phyloP scores from a whole-genome alignment of 1,284 basidiomycete genomes.

The Moniliophthora roreri region DNA sequence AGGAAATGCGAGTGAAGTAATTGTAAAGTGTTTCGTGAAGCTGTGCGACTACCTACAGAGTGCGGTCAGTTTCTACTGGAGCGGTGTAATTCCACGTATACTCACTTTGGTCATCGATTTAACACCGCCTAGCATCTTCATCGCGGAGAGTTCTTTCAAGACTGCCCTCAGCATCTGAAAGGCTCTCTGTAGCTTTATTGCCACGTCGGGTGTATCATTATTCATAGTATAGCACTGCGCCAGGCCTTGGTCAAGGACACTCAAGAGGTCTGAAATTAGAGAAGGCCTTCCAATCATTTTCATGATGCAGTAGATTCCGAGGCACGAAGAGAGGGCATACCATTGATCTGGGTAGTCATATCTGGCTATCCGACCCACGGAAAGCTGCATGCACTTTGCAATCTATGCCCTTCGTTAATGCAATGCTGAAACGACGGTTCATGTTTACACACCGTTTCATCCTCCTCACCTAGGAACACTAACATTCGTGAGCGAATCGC shows the following conservation, averaged over 20 bases:
- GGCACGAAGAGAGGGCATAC: conserved; percentile 33
- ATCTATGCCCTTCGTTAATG: conserved; percentile 46
- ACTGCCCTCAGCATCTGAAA: conserved; percentile 63
- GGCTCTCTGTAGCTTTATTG: conserved; percentile 57
- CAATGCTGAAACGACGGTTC: conserved; percentile 15
- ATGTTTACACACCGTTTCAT: conserved; percentile 56
- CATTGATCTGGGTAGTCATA: conserved; percentile 69
- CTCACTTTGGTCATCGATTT: conserved; percentile 63
- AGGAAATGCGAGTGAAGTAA: conserved; percentile 58
- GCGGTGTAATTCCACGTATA: neutral
- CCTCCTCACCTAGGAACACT: conserved; percentile 65
- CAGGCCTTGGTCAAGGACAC: conserved; percentile 50
- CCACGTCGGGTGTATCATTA: conserved; percentile 40
- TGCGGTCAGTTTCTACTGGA: neutral
- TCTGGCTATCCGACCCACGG: conserved; percentile 70
- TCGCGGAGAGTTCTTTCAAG: conserved; percentile 64
- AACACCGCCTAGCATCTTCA: conserved; percentile 67
- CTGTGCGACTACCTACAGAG: conserved; percentile 52
- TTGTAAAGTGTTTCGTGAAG: conserved; percentile 50
- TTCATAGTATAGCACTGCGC: conserved; percentile 44
- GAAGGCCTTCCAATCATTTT: conserved; percentile 48
- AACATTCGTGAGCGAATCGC: conserved; percentile 62
- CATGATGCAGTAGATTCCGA: conserved; percentile 10
- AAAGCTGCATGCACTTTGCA: conserved; percentile 67
- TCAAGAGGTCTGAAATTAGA: conserved; percentile 58